These are phyloP conservation scores for Aspergillus tanneri DNA, from an alignment of 2,329 filamentous ascomycete genomes.

Conservation along the genomic window DNA sequence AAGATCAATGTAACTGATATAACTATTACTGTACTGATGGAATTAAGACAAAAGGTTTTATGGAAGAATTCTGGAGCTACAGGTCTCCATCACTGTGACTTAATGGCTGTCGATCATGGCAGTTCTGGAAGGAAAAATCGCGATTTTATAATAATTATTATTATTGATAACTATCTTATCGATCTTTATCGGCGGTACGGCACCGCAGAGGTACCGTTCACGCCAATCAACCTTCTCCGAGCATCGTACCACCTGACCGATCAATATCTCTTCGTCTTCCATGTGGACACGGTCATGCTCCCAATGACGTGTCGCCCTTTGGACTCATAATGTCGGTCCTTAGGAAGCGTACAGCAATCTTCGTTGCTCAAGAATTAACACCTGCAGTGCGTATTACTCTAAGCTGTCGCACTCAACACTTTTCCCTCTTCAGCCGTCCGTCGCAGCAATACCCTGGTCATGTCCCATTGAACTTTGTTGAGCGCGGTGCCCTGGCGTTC, in stretches of 20 bases:
- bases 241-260: conserved; percentile 18
- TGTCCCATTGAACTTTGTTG: conserved; percentile 77
- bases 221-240: conserved; percentile 14
- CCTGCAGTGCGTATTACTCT: conserved; percentile 7
- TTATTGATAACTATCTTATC: too few species aligned
- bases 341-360: conserved; percentile 19
- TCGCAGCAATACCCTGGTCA: conserved; percentile 87
- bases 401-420: conserved; percentile 46
- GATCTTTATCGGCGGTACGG: conserved; percentile 23
- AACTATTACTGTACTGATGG: too few species aligned
- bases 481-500: conserved; percentile 69
- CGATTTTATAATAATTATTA: too few species aligned
- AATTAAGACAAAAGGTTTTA: too few species aligned
- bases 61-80: too few species aligned
- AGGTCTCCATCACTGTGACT: neutral
- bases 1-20: neutral
- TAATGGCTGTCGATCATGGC: neutral
- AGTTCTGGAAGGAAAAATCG: neutral
- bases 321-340: conserved; percentile 31
- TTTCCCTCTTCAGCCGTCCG: conserved; percentile 83
- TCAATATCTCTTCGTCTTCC: neutral
- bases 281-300: conserved; percentile 11
- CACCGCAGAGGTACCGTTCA: conserved; percentile 7
- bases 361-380: conserved; percentile 16
- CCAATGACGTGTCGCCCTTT: conserved; percentile 2